A percentile compares a stretch with the other conserved stretches of the same genome.
Conservation (phyloP, 805 yeast species). For the Pichia membranifaciens region DNA sequence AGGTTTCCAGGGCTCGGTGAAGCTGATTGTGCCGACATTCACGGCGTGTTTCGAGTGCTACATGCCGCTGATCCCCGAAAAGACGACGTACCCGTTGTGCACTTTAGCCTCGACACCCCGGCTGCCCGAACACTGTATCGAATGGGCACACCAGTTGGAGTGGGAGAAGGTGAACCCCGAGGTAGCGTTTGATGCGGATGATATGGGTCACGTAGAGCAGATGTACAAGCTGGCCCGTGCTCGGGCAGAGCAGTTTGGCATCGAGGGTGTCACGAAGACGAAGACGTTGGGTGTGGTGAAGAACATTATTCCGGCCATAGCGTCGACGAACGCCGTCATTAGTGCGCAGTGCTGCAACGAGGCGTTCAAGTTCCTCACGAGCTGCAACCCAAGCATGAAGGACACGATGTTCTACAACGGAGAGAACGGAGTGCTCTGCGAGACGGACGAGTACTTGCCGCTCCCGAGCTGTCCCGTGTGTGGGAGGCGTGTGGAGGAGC, state of each 20-base stretch:
- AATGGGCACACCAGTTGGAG: constrained; percentile 74
- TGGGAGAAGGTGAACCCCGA: constrained; percentile 56
- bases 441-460: constrained; percentile 59
- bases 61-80: constrained; percentile 60
- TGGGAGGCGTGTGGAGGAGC: constrained; percentile 35
- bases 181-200: constrained; percentile 59
- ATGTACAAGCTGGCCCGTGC: constrained; percentile 46
- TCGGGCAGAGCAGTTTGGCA: constrained; percentile 62
- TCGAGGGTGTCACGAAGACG: constrained; percentile 67
- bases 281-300: constrained; percentile 84
- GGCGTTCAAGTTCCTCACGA: constrained; percentile 71
- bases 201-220: constrained; percentile 58
- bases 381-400: constrained; percentile 56
- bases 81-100: constrained; percentile 77
- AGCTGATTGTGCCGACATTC: constrained; percentile 78
- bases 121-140: constrained; percentile 89
- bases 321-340: constrained; percentile 86
- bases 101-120: constrained; percentile 95
- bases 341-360: constrained; percentile 89
- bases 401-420: constrained; percentile 90
- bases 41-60: constrained; percentile 94
- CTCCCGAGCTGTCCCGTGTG: constrained; percentile 72
- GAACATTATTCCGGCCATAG: constrained; percentile 88
- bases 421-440: constrained; percentile 68
- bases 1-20: constrained; percentile 86